A percentile compares a stretch with the other conserved stretches of the same genome.
Conservation (phyloP, 192 early-diverging fungal genomes). For the Podila clonocystis region DNA sequence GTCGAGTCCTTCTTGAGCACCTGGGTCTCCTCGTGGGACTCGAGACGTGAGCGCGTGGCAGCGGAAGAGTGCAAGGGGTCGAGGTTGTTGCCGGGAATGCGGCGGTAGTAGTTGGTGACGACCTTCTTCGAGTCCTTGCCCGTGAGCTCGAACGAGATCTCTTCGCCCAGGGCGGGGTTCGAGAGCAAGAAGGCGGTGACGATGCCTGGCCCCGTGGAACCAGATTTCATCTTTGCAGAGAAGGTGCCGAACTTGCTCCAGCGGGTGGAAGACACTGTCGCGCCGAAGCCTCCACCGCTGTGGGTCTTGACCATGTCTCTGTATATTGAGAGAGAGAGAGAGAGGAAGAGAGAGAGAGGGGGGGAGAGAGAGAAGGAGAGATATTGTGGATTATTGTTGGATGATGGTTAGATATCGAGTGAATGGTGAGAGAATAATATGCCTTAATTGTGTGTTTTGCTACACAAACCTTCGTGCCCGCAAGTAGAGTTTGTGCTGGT, state of each 20-base stretch:
- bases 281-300: conserved; percentile 63
- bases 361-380: too few relatives aligned
- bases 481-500: conserved; percentile 26
- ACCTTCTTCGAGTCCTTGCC: conserved; percentile 62
- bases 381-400: neutral
- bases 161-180: conserved; percentile 65
- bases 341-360: too few relatives aligned
- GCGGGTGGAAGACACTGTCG: conserved; percentile 64
- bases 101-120: conserved; percentile 71
- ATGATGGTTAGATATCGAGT: conserved; percentile 5
- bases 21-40: conserved; percentile 24
- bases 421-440: neutral
- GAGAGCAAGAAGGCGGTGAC: conserved; percentile 69
- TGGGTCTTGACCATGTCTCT: conserved; percentile 43
- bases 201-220: conserved; percentile 59
- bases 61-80: conserved; percentile 49
- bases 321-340: neutral
- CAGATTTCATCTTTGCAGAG: conserved; percentile 61
- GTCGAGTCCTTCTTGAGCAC: conserved; percentile 24
- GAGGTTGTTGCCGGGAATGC: conserved; percentile 60
- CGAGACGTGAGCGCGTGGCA: conserved; percentile 38
- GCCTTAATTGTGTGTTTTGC: neutral
- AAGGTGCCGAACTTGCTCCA: conserved; percentile 69
- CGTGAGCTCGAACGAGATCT: conserved; percentile 74
- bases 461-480: conserved; percentile 43